Evolutionary conservation across 2,329 filamentous ascomycete genomes (phyloP).

Genomic region (Colletotrichum eremochloae): DNA sequence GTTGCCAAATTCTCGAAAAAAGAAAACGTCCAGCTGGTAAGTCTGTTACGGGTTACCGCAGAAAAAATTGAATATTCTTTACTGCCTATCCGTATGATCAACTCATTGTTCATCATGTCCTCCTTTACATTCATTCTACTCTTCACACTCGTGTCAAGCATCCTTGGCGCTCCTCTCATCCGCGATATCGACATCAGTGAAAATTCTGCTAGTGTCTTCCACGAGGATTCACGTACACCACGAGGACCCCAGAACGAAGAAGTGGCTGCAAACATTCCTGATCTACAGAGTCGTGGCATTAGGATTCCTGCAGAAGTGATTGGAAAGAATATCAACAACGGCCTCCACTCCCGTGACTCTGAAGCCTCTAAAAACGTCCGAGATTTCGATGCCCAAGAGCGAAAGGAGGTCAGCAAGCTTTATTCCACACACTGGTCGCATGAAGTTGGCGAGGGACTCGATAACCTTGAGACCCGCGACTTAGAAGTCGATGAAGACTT

Average conservation of each 20-base stretch:
- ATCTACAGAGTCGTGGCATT: background rate
- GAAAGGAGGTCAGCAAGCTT: background rate
- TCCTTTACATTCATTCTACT: slow-evolving; percentile 5
- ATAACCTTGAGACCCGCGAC: background rate
- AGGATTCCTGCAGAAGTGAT: background rate
- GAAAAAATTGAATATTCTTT: background rate
- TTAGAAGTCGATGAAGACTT: background rate
- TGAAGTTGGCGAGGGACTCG: background rate
- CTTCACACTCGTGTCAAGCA: slow-evolving; percentile 8
- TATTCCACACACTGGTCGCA: background rate
- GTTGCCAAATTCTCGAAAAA: no score
- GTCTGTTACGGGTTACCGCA: background rate
- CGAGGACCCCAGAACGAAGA: no score
- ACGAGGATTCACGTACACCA: no score
- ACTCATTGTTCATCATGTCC: background rate
- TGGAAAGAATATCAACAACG: background rate
- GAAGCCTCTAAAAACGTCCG: background rate
- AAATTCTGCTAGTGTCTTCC: background rate
- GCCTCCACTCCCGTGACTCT: background rate
- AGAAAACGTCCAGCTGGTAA: rapidly evolving
- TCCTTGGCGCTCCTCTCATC: slow-evolving; percentile 10
- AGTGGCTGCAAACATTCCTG: no score
- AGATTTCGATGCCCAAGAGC: background rate
- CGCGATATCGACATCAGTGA: background rate
- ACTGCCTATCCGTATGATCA: background rate